phyloP scores from a whole-genome alignment of 345 rosid genomes.

The Psidium friedrichsthalianum region DNA sequence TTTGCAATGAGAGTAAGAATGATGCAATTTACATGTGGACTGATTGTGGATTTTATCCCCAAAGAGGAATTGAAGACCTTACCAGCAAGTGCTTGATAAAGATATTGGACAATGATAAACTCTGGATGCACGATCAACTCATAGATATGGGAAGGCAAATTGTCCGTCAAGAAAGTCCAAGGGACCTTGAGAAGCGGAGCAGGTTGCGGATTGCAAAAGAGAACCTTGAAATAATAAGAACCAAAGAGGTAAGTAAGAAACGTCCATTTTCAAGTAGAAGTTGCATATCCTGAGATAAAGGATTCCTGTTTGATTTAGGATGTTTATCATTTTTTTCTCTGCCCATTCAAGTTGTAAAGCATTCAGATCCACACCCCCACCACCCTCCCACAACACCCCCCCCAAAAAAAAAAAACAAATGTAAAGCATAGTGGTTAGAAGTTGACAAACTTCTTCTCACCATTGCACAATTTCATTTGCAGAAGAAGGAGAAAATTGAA shows the following conservation, averaged over 20 bases:
- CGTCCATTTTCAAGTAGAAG: fast-evolving
- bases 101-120: background rate
- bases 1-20: background rate
- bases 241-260: background rate
- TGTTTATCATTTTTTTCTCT: background rate
- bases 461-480: too few relatives aligned
- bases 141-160: background rate
- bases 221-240: fast-evolving
- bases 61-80: background rate
- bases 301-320: background rate
- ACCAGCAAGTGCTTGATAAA: background rate
- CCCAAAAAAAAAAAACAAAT: too few relatives aligned
- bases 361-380: too few relatives aligned
- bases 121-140: background rate
- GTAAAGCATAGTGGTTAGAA: background rate
- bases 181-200: background rate
- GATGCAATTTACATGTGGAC: background rate
- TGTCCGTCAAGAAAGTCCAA: background rate
- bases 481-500: too few relatives aligned
- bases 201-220: background rate
- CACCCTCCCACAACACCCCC: too few relatives aligned
- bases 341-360: fast-evolving
- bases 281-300: background rate
- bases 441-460: background rate
- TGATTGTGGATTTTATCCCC: fast-evolving